Evolutionary conservation across 345 rosid genomes (phyloP), one percentile per base, ranked within the genome.

Genomic region (Citrus australasica): DNA sequence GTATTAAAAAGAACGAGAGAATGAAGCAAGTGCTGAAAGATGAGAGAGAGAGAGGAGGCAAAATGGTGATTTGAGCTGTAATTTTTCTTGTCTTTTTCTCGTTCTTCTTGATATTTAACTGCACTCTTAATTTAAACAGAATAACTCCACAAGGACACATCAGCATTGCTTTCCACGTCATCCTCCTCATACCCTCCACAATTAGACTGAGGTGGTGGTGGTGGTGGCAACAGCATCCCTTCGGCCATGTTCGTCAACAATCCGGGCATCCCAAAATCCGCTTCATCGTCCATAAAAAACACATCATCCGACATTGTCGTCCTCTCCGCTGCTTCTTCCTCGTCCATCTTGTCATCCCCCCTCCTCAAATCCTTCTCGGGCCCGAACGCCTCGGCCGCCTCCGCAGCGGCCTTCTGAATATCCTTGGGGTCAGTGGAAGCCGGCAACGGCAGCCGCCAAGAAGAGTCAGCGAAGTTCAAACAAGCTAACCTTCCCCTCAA

Each of bases 391-490:
- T 76, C 85, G 0, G 94, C 92, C 0, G 92, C 97, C 82, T 88
- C 90, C 0, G 90, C 92, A 1, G 94, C 98, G 1, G 95, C 91
- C 86, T 80, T 88, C 76, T 92, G 94, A 7, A 93, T 95, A 28
- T 91, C 97, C 80, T 89, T 92, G 0, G 92, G 79, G 40, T 88
- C 89, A 9, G 64, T 30, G 0, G 98, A 89, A 3, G 83, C 90
- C 19, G 97, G 98, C 0, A 88, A 72, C 0, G 94, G 93, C 25
- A 93, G 91, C 67, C 89, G 64, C 93, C 93, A 95, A 0, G 87
- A 85, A 0, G 99, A 95, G 83, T 95, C 99, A 0, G 98, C 98
- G 25, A 92, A 95, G 84, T 95, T 95, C 58, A 95, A 85, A 81
- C 98, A 95, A 19, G 94, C 97, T 9, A 87, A 82, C n/a, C 91